A percentile compares a stretch with the other conserved stretches of the same genome.
Conservation (phyloP, 176 grass and related monocot genomes). For the Oryza officinalis region DNA sequence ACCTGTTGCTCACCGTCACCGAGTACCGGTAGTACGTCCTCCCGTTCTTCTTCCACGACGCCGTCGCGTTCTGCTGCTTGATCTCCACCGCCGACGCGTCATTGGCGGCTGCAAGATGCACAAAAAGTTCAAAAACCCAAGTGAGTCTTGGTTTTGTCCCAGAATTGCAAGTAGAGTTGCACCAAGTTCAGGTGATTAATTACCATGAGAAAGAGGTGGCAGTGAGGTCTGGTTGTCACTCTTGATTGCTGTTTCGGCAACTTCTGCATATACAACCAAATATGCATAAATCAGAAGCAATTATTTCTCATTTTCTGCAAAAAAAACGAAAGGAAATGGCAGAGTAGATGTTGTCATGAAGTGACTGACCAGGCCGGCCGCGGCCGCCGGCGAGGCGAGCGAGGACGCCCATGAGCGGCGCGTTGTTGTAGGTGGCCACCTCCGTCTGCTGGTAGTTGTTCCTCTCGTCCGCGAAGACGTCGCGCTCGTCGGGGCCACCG, state of each 20-base stretch:
- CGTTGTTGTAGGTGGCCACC: slow-evolving; percentile 87
- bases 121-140: neutral
- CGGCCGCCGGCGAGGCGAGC: slow-evolving; percentile 66
- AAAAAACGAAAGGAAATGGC: neutral
- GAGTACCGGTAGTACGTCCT: slow-evolving; percentile 62
- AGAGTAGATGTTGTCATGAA: slow-evolving; percentile 27
- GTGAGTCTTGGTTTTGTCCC: neutral
- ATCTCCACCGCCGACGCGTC: slow-evolving; percentile 39
- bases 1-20: slow-evolving; percentile 72
- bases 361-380: slow-evolving; percentile 33
- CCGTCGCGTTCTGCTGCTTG: slow-evolving; percentile 47
- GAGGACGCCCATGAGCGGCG: slow-evolving; percentile 73
- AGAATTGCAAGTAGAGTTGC: neutral
- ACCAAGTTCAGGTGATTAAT: neutral
- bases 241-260: slow-evolving; percentile 8
- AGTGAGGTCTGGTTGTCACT: slow-evolving; percentile 40
- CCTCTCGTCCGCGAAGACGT: slow-evolving; percentile 77
- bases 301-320: neutral
- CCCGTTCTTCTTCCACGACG: slow-evolving; percentile 57
- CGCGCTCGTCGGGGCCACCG: slow-evolving; percentile 66
- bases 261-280: slow-evolving; percentile 37
- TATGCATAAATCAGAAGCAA: neutral
- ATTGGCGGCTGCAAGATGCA: slow-evolving; percentile 33
- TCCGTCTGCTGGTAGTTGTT: slow-evolving; percentile 93
- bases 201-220: slow-evolving; percentile 52